Percentiles rank a stretch among this genome's conserved stretches.
These are phyloP conservation scores for Besnoitia besnoiti DNA, from an alignment of 169 alveolate species.

Conservation along the genomic window DNA sequence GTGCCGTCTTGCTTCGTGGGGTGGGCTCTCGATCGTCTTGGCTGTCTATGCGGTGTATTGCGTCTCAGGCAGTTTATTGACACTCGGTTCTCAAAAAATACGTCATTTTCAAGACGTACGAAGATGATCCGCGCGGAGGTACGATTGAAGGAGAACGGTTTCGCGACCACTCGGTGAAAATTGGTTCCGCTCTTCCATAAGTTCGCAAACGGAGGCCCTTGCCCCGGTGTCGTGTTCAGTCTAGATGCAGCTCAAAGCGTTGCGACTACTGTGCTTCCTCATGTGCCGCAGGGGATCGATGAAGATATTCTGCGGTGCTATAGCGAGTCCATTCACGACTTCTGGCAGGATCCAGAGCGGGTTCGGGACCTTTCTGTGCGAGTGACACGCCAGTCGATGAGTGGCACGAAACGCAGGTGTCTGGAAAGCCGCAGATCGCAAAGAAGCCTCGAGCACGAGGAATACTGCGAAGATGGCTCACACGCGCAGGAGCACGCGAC, in stretches of 20 bases:
- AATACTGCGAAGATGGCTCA: neutral
- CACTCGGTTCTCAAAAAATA: slow-evolving; percentile 60
- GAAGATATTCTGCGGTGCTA: slow-evolving; percentile 40
- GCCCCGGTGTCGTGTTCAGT: no score
- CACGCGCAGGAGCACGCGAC: neutral
- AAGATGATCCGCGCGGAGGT: slow-evolving; percentile 63
- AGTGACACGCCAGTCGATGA: slow-evolving; percentile 46
- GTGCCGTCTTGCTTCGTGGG: no score
- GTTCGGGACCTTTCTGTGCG: slow-evolving; percentile 50
- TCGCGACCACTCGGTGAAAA: no score
- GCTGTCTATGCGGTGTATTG: neutral
- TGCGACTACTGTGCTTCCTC: neutral
- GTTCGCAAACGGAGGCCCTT: no score
- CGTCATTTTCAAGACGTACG: slow-evolving; percentile 51
- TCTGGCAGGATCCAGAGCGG: slow-evolving; percentile 51
- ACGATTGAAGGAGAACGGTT: no score
- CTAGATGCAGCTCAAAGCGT: no score
- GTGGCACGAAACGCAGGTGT: neutral
- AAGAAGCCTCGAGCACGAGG: neutral
- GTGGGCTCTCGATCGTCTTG: no score
- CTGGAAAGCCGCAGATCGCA: slow-evolving; percentile 1
- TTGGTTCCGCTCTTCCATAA: no score
- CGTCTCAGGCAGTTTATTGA: slow-evolving; percentile 53
- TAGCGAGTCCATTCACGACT: slow-evolving; percentile 50
- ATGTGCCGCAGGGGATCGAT: slow-evolving; percentile 40